phyloP scores from a whole-genome alignment of 1,284 basidiomycete species.

The Cutaneotrichosporon sp. region DNA sequence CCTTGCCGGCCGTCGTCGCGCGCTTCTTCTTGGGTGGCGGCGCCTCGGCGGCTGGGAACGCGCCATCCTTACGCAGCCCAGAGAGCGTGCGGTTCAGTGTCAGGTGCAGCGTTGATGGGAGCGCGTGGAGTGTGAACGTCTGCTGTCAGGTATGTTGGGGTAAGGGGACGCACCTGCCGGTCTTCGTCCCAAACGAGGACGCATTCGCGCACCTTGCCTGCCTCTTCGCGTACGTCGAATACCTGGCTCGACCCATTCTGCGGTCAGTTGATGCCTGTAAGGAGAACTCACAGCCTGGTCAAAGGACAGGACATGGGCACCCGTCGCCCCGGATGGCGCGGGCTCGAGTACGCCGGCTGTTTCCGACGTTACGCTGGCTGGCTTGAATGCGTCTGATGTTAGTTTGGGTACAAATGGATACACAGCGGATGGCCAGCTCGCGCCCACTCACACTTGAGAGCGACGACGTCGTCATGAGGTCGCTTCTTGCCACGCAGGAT shows the following conservation, averaged over 20 bases:
- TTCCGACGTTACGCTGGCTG: slow-evolving; percentile 35
- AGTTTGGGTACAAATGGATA: background rate
- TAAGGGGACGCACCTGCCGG: slow-evolving; percentile 27
- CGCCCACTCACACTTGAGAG: slow-evolving; percentile 20
- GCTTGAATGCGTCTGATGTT: slow-evolving; percentile 46
- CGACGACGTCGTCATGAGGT: slow-evolving; percentile 20
- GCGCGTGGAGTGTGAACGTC: slow-evolving; percentile 35
- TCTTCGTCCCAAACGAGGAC: slow-evolving; percentile 43
- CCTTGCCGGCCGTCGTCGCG: slow-evolving; percentile 1
- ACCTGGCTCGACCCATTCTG: slow-evolving; percentile 36
- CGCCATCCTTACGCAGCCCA: slow-evolving; percentile 11
- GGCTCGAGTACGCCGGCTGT: slow-evolving; percentile 32
- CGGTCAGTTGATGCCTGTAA: background rate
- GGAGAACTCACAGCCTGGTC: slow-evolving; percentile 7
- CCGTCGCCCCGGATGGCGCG: slow-evolving; percentile 7
- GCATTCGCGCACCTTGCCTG: slow-evolving; percentile 42
- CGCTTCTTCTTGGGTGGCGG: slow-evolving; percentile 5
- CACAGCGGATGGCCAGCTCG: background rate
- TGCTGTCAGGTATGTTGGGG: slow-evolving; percentile 14
- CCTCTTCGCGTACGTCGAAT: slow-evolving; percentile 44
- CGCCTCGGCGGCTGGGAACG: slow-evolving; percentile 4
- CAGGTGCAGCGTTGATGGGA: slow-evolving; percentile 37
- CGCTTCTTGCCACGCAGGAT: slow-evolving; percentile 14
- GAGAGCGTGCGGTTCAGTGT: slow-evolving; percentile 38
- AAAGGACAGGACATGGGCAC: slow-evolving; percentile 12